Base-by-base conservation (phyloP, 148 eudicot species). In the Diospyros kaki region DNA sequence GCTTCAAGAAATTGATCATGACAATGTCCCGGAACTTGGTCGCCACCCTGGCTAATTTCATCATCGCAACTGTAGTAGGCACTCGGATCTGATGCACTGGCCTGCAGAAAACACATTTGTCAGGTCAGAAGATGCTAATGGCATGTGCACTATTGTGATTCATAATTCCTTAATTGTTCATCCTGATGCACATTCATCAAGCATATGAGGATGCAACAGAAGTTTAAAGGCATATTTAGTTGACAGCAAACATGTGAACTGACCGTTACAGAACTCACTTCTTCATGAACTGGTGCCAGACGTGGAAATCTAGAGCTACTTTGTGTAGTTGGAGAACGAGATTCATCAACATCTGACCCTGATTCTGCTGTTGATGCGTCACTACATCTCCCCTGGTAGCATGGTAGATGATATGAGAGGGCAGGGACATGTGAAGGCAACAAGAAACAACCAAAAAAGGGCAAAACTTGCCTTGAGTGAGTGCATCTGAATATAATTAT, bases 261-360 rank as follows among this genome's bases (percentile, higher is more conserved):
- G 8, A 18, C 9, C 8, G 64, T 65, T 66, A 28, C 38, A 79
- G 48, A 77, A 81, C 91, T 74, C 73, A 91, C 96, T 78, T 89
- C 87, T 74, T 87, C 89, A 75, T 75, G 80, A 76, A 84, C 83
- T 13, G 88, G 79, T 71, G 84, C 75, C 69, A 82, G 68, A 75
- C 59, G 71, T 11, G 86, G 74, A 87, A 78, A 60, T 63, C 71
- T 73, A 45, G 73, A 80, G 70, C 84, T 88, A 77, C 77, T 77
- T 71, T 73, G 77, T 80, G 80, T 84, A 65, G 83, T 73, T 11
- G 84, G 77, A 76, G 81, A 83, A 77, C 81, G 73, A 14, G 86
- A 75, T 80, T 87, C 87, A 52, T 87, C 89, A 10, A 69, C 73
- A 75, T 88, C 87, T 74, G 93, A 87, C 15, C 78, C 88, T 62